Evolutionary conservation across 345 rosid species (phyloP).

Genomic region (Hevea brasiliensis): DNA sequence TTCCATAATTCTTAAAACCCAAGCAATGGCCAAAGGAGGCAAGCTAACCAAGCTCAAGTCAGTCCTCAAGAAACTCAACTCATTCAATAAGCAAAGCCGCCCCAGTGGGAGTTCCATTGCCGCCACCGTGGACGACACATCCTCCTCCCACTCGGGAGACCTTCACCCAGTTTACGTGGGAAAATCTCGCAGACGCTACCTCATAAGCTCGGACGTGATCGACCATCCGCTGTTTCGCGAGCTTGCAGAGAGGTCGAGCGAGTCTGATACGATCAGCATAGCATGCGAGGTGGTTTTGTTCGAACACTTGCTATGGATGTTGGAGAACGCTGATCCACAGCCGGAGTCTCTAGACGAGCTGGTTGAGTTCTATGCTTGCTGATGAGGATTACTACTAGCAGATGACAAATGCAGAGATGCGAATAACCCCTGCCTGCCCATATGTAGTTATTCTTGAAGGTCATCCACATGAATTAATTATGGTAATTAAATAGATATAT

Average conservation of each 20-base stretch:
- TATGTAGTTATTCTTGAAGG: too few species aligned
- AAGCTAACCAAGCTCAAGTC: conserved; percentile 77
- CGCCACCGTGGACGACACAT: conserved; percentile 23
- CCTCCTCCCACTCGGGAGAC: conserved; percentile 33
- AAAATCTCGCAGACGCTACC: conserved; percentile 67
- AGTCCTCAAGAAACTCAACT: conserved; percentile 77
- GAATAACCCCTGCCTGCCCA: background rate
- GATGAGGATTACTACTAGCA: conserved; percentile 2
- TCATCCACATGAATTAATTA: too few species aligned
- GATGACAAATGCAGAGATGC: background rate
- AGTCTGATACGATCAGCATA: conserved; percentile 44
- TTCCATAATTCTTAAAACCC: background rate
- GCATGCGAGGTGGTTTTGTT: conserved; percentile 92
- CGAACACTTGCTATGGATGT: conserved; percentile 97
- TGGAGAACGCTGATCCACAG: conserved; percentile 69
- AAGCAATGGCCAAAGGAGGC: conserved; percentile 68
- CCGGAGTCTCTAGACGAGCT: conserved; percentile 79
- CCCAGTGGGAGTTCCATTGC: conserved; percentile 40
- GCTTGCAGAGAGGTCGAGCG: conserved; percentile 40
- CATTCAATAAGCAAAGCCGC: conserved; percentile 57
- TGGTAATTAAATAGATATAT: background rate
- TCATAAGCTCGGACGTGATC: conserved; percentile 54
- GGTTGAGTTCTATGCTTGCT: conserved; percentile 80
- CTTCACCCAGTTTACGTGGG: conserved; percentile 81
- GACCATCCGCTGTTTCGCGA: conserved; percentile 45